Base-by-base conservation (phyloP, 2,329 filamentous ascomycete species). In the Fusarium setosum region DNA sequence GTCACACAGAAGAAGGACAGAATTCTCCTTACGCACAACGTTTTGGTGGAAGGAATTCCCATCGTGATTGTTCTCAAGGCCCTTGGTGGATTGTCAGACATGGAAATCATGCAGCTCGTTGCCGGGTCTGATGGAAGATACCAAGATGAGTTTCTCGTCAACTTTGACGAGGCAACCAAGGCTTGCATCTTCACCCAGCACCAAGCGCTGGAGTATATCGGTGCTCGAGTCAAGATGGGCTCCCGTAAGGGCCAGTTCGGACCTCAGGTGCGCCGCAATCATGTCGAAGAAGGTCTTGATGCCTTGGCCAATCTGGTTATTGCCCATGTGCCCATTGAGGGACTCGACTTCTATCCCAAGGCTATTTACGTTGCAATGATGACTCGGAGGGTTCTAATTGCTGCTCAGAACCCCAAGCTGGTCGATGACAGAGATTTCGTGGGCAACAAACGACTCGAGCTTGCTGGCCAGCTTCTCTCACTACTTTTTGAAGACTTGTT, bases 341-440 rank as follows among this genome's bases (percentile, higher is more conserved):
- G 93, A 42, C 87, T 97, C 69, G 94, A 99, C 74, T 98, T 98
- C 77, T 90, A 96, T 56, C 94, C 95, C n/a, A 99, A 99, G 76
- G 94, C 95, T 20, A 87, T 98, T 9, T 99, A 98, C 73, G 89
- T 99, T 55, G 95, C 95, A 45, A 93, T 97, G 82, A 99, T 99
- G 96, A 93, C 94, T 24, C 91, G 96, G n/a, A 88, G 94, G 77
- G 94, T 98, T 4, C 81, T 99, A 47, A 97, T 98, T 92, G 94
- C 94, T 3, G 91, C 94, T 73, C 92, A 96, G 60, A 93, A 99
- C 73, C 88, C 92, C 2, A 93, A 91, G 56, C 83, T 98, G 52
- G 93, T 99, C 3, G 96, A 99, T 71, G 96, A 99, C 76, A 88
- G 96, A 74, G 96, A 99, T 79, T 99, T 98, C 73, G 94, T 99